These are phyloP conservation scores for Barnettozyma hawaiiensis DNA, from an alignment of 1,139 yeast genomes.

Conservation along the genomic window DNA sequence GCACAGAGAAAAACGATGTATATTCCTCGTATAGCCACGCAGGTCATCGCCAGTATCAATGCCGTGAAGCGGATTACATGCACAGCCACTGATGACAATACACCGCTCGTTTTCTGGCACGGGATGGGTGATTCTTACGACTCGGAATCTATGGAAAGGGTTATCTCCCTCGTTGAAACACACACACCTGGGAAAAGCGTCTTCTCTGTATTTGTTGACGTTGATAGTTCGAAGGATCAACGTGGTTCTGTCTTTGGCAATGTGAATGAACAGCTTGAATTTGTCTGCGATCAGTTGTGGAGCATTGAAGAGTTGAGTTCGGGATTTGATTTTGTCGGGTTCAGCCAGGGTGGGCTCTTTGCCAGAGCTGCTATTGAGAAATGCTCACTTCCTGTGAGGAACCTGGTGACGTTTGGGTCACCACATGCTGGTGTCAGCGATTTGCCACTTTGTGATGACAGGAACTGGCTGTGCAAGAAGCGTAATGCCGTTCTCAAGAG, in stretches of 20 bases:
- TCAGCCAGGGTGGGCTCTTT: conserved; percentile 79
- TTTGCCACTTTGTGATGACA: conserved; percentile 52
- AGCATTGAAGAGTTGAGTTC: conserved; percentile 34
- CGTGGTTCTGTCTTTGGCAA: conserved; percentile 55
- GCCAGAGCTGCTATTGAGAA: conserved; percentile 59
- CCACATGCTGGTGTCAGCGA: conserved; percentile 79
- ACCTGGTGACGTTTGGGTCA: conserved; percentile 69
- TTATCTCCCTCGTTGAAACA: conserved; percentile 37
- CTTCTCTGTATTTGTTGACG: conserved; percentile 48
- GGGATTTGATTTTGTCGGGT: conserved; percentile 75
- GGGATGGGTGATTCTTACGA: conserved; percentile 77
- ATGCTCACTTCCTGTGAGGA: conserved; percentile 46
- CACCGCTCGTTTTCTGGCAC: conserved; percentile 75
- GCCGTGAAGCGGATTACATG: conserved; percentile 13
- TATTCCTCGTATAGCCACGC: conserved; percentile 12
- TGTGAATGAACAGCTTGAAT: conserved; percentile 41
- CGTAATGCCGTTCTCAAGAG: conserved; percentile 50
- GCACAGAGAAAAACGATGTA: conserved; percentile 15
- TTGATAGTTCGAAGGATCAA: conserved; percentile 47
- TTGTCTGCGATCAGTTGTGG: conserved; percentile 30
- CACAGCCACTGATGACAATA: conserved; percentile 6
- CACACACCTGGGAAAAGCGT: conserved; percentile 48
- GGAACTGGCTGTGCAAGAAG: conserved; percentile 58
- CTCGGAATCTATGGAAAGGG: conserved; percentile 52
- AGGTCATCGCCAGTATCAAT: conserved; percentile 15